Base-by-base conservation (phyloP, 371 early-diverging fungal species). In the Lichtheimia ornata region DNA sequence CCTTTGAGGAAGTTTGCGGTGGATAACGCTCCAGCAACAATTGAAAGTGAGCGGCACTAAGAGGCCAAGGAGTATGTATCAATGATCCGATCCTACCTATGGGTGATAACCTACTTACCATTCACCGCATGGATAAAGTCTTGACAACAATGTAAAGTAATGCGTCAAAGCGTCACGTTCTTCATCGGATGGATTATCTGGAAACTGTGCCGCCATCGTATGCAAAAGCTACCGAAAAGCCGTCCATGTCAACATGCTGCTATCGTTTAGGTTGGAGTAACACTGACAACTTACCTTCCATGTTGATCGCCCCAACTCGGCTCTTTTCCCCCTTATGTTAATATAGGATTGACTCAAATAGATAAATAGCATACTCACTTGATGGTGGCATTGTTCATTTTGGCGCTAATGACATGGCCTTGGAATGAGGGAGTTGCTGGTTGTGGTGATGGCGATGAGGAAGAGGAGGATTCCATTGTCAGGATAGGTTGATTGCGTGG, bases 121-220 rank as follows among this genome's bases (percentile, higher is more conserved):
- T 76, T 97, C 96, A 43, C 96, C 97, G 70, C 99, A 99, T 11
- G 99, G 99, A 75, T 97, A 99, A 35, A 99, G 70, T 61, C 92
- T 78, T 4, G 95, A 90, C 58, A 99, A 85, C 13, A 96, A 67
- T 58, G 84, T 81, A 62, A 99, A 82, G 65, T 94, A 98, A 51
- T 87, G 86, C 27, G 82, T 72, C 53, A 94, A 71, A 4, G 95
- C 89, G n/a, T 81, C 73, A 56, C 92, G 81, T 71, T 98, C 94
- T 42, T 91, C 87, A n/a, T 58, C 50, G 0, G 87, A 89, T 1
- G 99, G 99, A 12, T 88, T 75, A 41, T 86, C 76, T 3, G 99
- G 99, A 75, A 92, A 99, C 66, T 95, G 78, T 17, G 94, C 89
- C 54, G 94, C 94, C 93, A 98, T 96, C 13, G 97, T 97, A 77